Evolutionary conservation across 2,329 filamentous ascomycete genomes (phyloP).

Genomic region (Plenodomus tracheiphilus): DNA sequence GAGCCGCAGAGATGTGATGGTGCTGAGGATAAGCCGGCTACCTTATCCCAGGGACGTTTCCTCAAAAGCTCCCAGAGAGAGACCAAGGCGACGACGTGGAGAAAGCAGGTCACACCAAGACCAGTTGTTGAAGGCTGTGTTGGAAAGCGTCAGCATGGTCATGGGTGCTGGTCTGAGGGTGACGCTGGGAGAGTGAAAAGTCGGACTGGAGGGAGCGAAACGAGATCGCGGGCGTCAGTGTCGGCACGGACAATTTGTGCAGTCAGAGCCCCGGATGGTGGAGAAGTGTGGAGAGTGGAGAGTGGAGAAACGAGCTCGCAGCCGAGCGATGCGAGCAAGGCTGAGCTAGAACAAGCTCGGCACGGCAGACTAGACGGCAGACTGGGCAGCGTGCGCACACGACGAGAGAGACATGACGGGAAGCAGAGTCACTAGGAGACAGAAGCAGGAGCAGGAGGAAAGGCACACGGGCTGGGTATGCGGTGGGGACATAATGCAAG

Average conservation of each 20-base stretch:
- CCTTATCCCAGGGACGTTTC: constrained; percentile 29
- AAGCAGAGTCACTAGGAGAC: constrained; percentile 1
- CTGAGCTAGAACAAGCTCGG: constrained; percentile 13
- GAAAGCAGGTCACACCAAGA: constrained; percentile 23
- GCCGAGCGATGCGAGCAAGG: constrained; percentile 17
- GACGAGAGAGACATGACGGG: constrained; percentile 16
- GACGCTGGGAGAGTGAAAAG: constrained; percentile 1
- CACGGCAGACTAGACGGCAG: constrained; percentile 3
- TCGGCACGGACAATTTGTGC: constrained; percentile 2
- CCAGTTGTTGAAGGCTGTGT: constrained; percentile 27
- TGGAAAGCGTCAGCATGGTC: constrained; percentile 32
- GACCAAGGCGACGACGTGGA: constrained; percentile 18
- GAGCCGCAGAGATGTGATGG: neutral
- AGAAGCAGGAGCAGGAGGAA: constrained; percentile 9
- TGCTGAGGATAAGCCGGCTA: constrained; percentile 6
- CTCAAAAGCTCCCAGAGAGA: constrained; percentile 19
- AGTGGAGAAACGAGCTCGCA: constrained; percentile 6
- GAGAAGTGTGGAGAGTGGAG: constrained; percentile 8
- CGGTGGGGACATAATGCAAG: constrained; percentile 7
- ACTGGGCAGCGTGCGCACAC: neutral
- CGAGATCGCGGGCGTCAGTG: constrained; percentile 1
- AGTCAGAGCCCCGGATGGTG: constrained; percentile 7
- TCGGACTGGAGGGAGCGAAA: neutral
- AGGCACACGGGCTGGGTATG: constrained; percentile 11
- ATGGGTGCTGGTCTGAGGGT: constrained; percentile 20